A percentile compares a stretch with the other conserved stretches of the same genome.
phyloP scores from a whole-genome alignment of 306 rosid genomes.

The Datisca glomerata region DNA sequence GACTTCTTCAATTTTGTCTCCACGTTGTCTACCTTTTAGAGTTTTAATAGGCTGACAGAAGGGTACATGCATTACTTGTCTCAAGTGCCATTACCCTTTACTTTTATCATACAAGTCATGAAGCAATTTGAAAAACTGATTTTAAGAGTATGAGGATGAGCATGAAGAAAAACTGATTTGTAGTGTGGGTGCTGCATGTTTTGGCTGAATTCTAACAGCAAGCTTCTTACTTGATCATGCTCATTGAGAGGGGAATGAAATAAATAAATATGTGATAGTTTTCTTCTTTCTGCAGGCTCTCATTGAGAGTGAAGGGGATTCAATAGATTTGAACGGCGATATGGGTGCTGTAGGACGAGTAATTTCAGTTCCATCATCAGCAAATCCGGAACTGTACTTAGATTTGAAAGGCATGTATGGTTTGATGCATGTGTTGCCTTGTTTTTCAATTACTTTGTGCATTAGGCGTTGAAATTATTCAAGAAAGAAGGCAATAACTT shows the following conservation, averaged over 20 bases:
- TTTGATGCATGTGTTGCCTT: conserved; percentile 7
- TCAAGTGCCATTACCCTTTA: too few species aligned
- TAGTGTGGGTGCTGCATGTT: too few species aligned
- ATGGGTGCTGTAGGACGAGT: conserved; percentile 85
- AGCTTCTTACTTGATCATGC: neutral
- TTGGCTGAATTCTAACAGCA: neutral
- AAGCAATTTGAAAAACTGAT: too few species aligned
- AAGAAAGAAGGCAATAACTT: too few species aligned
- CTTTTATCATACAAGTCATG: too few species aligned
- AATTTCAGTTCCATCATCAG: conserved; percentile 51
- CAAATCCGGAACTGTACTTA: conserved; percentile 52
- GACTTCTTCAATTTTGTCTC: neutral
- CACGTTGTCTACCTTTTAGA: conserved; percentile 8
- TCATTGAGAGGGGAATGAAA: neutral
- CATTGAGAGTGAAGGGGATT: conserved; percentile 88
- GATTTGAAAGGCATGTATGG: conserved; percentile 69
- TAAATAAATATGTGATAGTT: neutral
- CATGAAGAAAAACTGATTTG: too few species aligned
- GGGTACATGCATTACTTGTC: too few species aligned
- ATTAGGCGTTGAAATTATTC: too few species aligned
- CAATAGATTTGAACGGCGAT: conserved; percentile 89
- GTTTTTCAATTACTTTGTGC: neutral
- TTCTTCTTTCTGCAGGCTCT: conserved; percentile 50
- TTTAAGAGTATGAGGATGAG: too few species aligned
- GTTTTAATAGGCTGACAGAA: neutral